A percentile compares a stretch with the other conserved stretches of the same genome.
Conservation (phyloP, 73 alveolate genomes). For the Paramecium sexaurelia region DNA sequence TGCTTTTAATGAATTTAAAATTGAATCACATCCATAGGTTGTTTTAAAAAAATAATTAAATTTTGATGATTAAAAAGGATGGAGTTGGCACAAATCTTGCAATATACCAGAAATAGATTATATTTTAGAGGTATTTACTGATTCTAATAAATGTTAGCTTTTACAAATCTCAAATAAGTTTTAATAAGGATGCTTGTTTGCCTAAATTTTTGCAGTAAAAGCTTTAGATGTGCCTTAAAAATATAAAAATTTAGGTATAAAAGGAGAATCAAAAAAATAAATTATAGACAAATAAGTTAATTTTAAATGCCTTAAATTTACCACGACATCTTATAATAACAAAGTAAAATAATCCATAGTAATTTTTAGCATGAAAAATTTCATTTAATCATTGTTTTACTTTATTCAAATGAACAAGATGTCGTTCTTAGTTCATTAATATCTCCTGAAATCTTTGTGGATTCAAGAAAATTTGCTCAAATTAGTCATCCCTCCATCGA, state of each 20-base stretch:
- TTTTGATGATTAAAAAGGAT: constrained; percentile 33
- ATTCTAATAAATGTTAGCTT: neutral
- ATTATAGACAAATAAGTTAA: constrained; percentile 36
- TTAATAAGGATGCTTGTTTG: neutral
- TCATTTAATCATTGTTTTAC: constrained; percentile 47
- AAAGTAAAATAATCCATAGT: constrained; percentile 55
- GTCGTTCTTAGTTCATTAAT: constrained; percentile 59
- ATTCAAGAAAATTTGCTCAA: constrained; percentile 74
- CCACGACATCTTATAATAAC: constrained; percentile 73
- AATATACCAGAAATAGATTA: constrained; percentile 74
- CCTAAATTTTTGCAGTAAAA: neutral
- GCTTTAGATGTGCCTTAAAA: neutral
- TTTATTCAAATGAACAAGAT: neutral
- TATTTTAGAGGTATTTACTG: constrained; percentile 59
- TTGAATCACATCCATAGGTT: neutral
- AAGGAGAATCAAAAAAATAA: constrained; percentile 63
- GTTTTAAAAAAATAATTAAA: neutral
- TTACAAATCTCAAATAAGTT: neutral
- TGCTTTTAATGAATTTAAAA: neutral
- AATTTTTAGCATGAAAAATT: constrained; percentile 30
- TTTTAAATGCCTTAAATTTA: constrained; percentile 73
- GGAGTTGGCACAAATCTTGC: constrained; percentile 81
- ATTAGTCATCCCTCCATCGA: neutral
- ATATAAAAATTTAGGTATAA: constrained; percentile 51
- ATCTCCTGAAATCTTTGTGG: constrained; percentile 73